phyloP scores from a whole-genome alignment of 208 protist genomes.

The Leishmania mexicana region DNA sequence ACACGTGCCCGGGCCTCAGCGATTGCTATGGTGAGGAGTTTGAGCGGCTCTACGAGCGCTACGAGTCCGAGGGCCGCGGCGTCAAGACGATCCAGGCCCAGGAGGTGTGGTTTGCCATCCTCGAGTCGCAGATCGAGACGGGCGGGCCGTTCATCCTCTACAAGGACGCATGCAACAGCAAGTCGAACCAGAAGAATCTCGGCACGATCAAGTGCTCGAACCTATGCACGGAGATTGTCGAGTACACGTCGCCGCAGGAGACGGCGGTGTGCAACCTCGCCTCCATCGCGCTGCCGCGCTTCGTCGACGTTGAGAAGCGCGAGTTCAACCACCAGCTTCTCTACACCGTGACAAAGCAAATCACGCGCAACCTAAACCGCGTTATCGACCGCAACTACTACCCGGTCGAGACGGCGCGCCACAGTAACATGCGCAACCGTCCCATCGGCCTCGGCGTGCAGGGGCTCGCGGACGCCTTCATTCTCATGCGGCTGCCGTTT shows the following conservation, averaged over 20 bases:
- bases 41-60: slow-evolving; percentile 92
- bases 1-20: slow-evolving; percentile 94
- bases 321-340: slow-evolving; percentile 93
- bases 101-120: slow-evolving; percentile 98
- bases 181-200: slow-evolving; percentile 99
- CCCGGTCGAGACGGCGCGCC: slow-evolving; percentile 94
- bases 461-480: slow-evolving; percentile 98
- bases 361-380: slow-evolving; percentile 97
- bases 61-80: slow-evolving; percentile 92
- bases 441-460: slow-evolving; percentile 99
- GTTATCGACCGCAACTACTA: slow-evolving; percentile 99
- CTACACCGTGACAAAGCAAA: slow-evolving; percentile 91
- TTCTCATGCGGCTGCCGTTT: slow-evolving; percentile 96
- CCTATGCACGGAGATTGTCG: slow-evolving; percentile 99
- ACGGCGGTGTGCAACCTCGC: slow-evolving; percentile 99
- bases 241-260: slow-evolving; percentile 98
- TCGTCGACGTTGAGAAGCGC: slow-evolving; percentile 79
- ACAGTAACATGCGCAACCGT: slow-evolving; percentile 97
- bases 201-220: slow-evolving; percentile 99
- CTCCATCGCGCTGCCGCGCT: slow-evolving; percentile 98
- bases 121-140: slow-evolving; percentile 99
- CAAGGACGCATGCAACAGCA: slow-evolving; percentile 99
- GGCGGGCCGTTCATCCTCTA: slow-evolving; percentile 99
- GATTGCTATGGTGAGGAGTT: slow-evolving; percentile 98
- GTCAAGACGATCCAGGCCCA: slow-evolving; percentile 94